Evolutionary conservation across 2,329 filamentous ascomycete genomes (phyloP).

Genomic region (Periconia sp.): DNA sequence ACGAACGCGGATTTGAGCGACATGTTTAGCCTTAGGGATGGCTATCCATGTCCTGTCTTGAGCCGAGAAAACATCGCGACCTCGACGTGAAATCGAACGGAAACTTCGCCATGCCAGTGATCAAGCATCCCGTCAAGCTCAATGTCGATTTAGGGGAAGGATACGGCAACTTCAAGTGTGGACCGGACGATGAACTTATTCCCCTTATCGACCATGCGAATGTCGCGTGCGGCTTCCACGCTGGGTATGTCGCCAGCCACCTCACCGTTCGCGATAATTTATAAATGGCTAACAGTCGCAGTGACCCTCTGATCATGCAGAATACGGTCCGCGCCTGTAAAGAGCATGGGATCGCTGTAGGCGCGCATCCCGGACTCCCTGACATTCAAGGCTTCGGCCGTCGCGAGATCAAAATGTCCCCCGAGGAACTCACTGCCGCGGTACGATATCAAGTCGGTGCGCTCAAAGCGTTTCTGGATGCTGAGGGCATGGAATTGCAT

Average conservation of each 20-base stretch:
- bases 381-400: slow-evolving; percentile 67
- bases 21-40: not conserved
- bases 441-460: slow-evolving; percentile 66
- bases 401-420: slow-evolving; percentile 60
- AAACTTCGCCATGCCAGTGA: slow-evolving; percentile 46
- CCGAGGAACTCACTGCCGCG: slow-evolving; percentile 60
- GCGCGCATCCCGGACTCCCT: slow-evolving; percentile 66
- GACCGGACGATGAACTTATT: slow-evolving; percentile 63
- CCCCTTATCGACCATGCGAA: slow-evolving; percentile 65
- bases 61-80: not conserved
- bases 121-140: slow-evolving; percentile 56
- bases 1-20: not conserved
- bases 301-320: slow-evolving; percentile 65
- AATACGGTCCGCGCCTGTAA: slow-evolving; percentile 62
- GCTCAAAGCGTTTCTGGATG: slow-evolving; percentile 60
- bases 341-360: slow-evolving; percentile 57
- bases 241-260: slow-evolving; percentile 27
- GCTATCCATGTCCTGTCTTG: not conserved
- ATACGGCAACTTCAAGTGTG: slow-evolving; percentile 54
- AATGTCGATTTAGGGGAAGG: slow-evolving; percentile 58
- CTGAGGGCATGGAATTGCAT: slow-evolving; percentile 57
- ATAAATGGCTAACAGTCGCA: slow-evolving; percentile 15
- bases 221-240: slow-evolving; percentile 63
- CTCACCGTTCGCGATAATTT: not conserved
- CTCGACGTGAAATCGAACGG: not conserved